Conservation (phyloP, 495 filamentous ascomycete species). For the Paragyromitra xinjiangensis region DNA sequence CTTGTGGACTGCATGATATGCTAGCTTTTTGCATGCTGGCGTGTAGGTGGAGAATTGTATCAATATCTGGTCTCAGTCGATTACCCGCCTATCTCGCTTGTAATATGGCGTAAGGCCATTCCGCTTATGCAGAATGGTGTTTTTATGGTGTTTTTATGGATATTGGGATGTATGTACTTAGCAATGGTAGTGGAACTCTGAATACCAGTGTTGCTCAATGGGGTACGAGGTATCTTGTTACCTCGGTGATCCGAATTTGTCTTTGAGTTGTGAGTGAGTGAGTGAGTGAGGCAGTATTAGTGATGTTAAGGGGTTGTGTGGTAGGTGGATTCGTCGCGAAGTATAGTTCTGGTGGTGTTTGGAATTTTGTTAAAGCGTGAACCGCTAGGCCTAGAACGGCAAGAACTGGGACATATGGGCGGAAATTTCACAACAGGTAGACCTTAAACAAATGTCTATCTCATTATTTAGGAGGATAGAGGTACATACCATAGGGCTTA, state of each 20-base stretch:
- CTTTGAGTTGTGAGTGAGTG: neutral
- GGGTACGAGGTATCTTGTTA: neutral
- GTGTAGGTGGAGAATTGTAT: neutral
- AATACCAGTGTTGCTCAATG: neutral
- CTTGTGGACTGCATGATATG: neutral
- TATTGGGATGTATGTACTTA: constrained; percentile 3
- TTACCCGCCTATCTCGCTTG: neutral
- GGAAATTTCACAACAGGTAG: no score
- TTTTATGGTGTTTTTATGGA: neutral
- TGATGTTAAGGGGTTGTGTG: neutral
- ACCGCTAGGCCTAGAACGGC: no score
- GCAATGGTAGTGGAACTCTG: neutral
- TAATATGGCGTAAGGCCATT: neutral
- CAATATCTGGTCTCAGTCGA: constrained; percentile 11
- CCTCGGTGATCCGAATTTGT: neutral
- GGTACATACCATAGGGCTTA: no score
- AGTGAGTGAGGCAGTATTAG: neutral
- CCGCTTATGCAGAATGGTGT: neutral
- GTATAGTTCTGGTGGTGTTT: no score
- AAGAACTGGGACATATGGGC: no score
- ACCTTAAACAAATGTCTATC: no score
- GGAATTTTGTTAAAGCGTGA: no score
- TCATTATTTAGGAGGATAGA: no score
- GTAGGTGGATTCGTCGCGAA: neutral
- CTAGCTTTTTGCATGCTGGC: neutral